Base-by-base conservation (phyloP, 2,329 filamentous ascomycete genomes). In the Beauveria varroae region DNA sequence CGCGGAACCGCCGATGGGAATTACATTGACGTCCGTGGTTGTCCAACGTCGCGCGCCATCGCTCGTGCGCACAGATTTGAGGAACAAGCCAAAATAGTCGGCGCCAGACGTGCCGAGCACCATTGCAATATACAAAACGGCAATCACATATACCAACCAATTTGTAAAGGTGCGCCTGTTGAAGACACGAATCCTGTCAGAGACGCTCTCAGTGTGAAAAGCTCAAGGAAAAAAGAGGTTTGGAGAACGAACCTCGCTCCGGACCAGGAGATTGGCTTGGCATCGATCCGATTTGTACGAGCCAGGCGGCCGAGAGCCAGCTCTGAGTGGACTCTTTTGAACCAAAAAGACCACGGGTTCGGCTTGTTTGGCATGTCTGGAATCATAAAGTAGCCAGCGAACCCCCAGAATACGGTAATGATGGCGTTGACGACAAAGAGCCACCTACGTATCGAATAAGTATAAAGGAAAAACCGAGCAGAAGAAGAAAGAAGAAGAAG, bases 11-110 rank as follows among this genome's bases (percentile, higher is more conserved):
- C 74, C 74, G 0, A 78, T 80, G 0, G 79, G 79, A 53, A 81
- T 80, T 20, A 76, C 77, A 58, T 82, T 83, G 60, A 85, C 81
- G 49, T 83, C 75, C 22, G 60, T 70, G 57, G 62, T 70, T 56
- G 57, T 69, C 66, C 65, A 76, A 51, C 60, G 65, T 3, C 46
- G 62, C 9, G 46, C 76, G 3, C 67, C 68, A 12, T 68, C 61
- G 10, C 55, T 56, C 20, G 63, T 61, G 55, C 40, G 60, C n/a
- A 70, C 51, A 68, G 34, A 72, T 67, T 72, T 71, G 26, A 73
- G 67, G 37, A 69, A 72, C 10, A 68, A 47, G 46, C 68, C 66
- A 64, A 77, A 74, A 67, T 73, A 77, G 24, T 70, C 65, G 61
- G 71, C 69, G 18, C 68, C 67, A 61, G 71, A 71, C 20, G 72